Evolutionary conservation across 2,329 filamentous ascomycete genomes (phyloP), one percentile per base, ranked within the genome.

Genomic region (Venturia carpophila): DNA sequence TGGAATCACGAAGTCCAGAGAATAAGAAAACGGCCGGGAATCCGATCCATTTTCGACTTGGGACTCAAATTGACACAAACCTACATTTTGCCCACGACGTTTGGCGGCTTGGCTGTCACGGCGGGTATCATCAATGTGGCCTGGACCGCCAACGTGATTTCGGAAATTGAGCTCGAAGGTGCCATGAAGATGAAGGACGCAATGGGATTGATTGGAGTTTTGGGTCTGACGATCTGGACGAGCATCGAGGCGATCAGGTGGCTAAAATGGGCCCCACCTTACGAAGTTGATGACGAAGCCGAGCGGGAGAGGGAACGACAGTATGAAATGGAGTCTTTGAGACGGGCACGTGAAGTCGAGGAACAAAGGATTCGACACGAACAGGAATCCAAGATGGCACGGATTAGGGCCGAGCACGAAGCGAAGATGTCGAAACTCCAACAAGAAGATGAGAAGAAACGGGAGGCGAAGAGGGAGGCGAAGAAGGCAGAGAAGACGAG

Each of bases 241-340:
- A 37, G 52, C 17, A 58, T 34, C 17, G 27, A 37, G 30, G 30
- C 30, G 30, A 34, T 37, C 34, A 34, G 27, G 52, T 37, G 52
- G 52, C 27, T 58, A 3, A 37, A 58, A 58, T 58, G 52, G 52
- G 47, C 47, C 3, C 47, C 47, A 52, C 47, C 47, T 7, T 52
- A 52, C 21, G 27, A 58, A 58, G 52, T 37, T 10, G 52, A 34
- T 21, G 52, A 58, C n/a, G 27, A 34, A 9, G 52, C 15, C 1
- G 30, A 34, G 15, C 27, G 30, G 15, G 30, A 58, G 17, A 58
- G 30, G 27, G 30, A 58, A 58, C 52, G 52, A 39, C 52, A 58
- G n/a, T n/a, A 58, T 58, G 52, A 58, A 17, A 58, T 34, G 52
- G 52, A 58, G 30, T 34, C 19, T 19, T 58, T 58, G 30, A 34